A percentile compares a stretch with the other conserved stretches of the same genome.
phyloP scores from a whole-genome alignment of 1,284 basidiomycete genomes.

The Vanrija pseudolonga region DNA sequence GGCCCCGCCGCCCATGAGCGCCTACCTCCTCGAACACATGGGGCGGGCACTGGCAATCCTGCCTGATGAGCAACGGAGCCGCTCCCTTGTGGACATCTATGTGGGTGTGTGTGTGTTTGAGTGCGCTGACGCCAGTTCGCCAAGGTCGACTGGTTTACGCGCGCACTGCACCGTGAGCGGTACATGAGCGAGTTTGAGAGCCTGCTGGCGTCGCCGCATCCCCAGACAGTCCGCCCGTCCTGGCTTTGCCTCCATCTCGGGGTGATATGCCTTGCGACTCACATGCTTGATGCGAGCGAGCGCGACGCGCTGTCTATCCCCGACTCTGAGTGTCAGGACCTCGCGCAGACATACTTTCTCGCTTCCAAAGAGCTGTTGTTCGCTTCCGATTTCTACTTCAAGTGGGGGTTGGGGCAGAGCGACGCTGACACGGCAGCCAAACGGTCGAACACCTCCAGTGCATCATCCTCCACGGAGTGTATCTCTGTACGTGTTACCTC shows the following conservation, averaged over 20 bases:
- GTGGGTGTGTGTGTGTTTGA: constrained; percentile 1
- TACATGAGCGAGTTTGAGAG: constrained; percentile 7
- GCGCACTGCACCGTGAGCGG: constrained; percentile 2
- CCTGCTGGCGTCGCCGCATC: too few species aligned
- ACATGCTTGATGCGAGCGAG: too few species aligned
- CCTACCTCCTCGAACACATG: not conserved
- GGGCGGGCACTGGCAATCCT: too few species aligned
- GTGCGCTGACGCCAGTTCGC: not conserved
- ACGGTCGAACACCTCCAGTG: constrained; percentile 12
- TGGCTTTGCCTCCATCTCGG: too few species aligned
- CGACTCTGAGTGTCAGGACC: not conserved
- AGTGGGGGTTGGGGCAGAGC: not conserved
- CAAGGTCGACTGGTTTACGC: not conserved
- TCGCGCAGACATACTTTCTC: constrained; percentile 3
- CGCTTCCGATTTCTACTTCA: constrained; percentile 8
- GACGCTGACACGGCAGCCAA: not conserved
- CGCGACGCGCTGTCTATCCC: too few species aligned
- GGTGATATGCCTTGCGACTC: too few species aligned
- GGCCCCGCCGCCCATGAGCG: too few species aligned
- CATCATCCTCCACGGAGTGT: constrained; percentile 11
- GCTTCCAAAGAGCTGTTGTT: constrained; percentile 10
- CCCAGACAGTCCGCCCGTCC: too few species aligned
- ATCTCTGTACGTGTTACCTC: constrained; percentile 3
- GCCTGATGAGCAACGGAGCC: too few species aligned
- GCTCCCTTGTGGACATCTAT: not conserved